phyloP scores from a whole-genome alignment of 768 basidiomycete genomes.

The Megacollybia marginata region DNA sequence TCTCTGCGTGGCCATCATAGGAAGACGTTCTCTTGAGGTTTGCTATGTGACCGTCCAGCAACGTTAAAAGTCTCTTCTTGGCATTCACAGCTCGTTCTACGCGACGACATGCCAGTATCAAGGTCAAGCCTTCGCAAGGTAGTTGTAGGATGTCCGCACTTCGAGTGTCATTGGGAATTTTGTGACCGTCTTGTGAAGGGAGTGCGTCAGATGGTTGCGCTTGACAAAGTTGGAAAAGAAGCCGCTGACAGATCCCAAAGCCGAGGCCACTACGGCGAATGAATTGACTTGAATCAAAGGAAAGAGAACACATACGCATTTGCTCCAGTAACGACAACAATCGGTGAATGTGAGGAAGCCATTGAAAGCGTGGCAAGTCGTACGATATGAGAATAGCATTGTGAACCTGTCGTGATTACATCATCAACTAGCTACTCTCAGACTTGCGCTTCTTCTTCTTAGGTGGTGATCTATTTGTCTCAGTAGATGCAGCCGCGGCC shows the following conservation, averaged over 20 bases:
- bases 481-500: neutral
- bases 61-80: conserved; percentile 39
- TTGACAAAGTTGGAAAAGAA: conserved; percentile 61
- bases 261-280: conserved; percentile 60
- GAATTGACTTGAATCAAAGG: neutral
- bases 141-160: conserved; percentile 10
- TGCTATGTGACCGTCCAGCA: conserved; percentile 49
- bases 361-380: neutral
- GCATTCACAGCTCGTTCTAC: conserved; percentile 57
- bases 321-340: conserved; percentile 65
- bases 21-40: conserved; percentile 22
- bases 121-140: conserved; percentile 49
- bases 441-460: conserved; percentile 36
- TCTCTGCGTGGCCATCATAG: conserved; percentile 46
- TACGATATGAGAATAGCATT: too few relatives aligned
- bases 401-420: neutral
- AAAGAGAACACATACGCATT: conserved; percentile 45
- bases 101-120: conserved; percentile 79
- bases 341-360: conserved; percentile 20
- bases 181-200: conserved; percentile 5
- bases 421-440: conserved; percentile 14
- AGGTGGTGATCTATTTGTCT: neutral
- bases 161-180: neutral
- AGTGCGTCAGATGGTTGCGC: conserved; percentile 20
- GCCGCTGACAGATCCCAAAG: conserved; percentile 74